phyloP scores from a whole-genome alignment of 2,329 filamentous ascomycete genomes.

The Aureobasidium leucospermi region DNA sequence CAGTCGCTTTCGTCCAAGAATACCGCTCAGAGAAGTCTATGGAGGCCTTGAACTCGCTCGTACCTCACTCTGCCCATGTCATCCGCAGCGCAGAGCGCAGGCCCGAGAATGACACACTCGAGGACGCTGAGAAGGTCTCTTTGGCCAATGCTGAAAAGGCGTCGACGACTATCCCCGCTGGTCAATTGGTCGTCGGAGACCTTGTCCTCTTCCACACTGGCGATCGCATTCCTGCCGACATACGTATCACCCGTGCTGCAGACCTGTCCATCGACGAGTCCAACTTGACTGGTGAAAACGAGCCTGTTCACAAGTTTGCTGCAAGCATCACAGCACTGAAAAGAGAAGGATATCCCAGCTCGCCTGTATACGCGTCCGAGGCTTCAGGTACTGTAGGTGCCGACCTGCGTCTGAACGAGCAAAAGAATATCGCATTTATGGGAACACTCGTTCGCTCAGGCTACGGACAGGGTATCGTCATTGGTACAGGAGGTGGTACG shows the following conservation, averaged over 20 bases:
- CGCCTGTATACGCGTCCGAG: constrained; percentile 52
- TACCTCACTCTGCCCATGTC: constrained; percentile 93
- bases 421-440: constrained; percentile 96
- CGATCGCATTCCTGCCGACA: constrained; percentile 91
- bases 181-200: constrained; percentile 84
- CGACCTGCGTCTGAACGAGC: constrained; percentile 62
- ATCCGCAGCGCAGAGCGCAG: constrained; percentile 49
- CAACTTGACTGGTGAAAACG: constrained; percentile 93
- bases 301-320: constrained; percentile 70
- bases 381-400: constrained; percentile 53
- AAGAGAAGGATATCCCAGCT: constrained; percentile 29
- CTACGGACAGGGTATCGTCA: constrained; percentile 93
- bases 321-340: constrained; percentile 30
- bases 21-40: constrained; percentile 97
- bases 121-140: not conserved
- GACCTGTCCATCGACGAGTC: constrained; percentile 94
- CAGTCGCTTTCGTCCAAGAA: constrained; percentile 93
- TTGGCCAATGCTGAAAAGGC: constrained; percentile 61
- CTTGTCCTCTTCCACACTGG: constrained; percentile 90
- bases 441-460: constrained; percentile 92
- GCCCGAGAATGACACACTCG: constrained; percentile 14
- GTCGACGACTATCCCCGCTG: constrained; percentile 78
- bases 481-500: constrained; percentile 85
- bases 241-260: constrained; percentile 82
- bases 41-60: constrained; percentile 85